Conservation (phyloP, 306 rosid genomes). For the Gillenia trifoliata region DNA sequence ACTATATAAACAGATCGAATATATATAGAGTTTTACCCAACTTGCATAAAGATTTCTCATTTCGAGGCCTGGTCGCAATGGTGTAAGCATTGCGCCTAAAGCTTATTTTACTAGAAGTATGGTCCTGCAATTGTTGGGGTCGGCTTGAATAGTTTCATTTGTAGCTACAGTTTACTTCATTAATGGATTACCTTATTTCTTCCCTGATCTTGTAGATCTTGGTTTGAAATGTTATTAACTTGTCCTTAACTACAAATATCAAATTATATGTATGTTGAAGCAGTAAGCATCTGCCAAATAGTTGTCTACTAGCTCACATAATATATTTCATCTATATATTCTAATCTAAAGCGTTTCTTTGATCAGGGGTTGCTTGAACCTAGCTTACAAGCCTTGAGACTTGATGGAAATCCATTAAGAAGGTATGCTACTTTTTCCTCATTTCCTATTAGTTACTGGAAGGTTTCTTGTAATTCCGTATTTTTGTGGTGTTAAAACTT, state of each 20-base stretch:
- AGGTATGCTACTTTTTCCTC: conserved; percentile 38
- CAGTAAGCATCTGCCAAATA: background rate
- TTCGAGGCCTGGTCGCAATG: background rate
- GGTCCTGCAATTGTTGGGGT: conserved; percentile 3
- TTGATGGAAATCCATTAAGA: conserved; percentile 93
- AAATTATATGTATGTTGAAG: background rate
- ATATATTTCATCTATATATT: conserved; percentile 3
- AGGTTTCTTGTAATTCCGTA: background rate
- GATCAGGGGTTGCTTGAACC: conserved; percentile 85
- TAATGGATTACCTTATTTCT: background rate
- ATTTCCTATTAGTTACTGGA: background rate
- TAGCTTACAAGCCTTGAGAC: conserved; percentile 67
- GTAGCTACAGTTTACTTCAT: background rate
- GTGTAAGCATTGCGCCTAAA: too few relatives aligned
- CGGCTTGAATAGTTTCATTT: background rate
- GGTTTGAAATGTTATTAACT: background rate
- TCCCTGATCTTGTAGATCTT: background rate
- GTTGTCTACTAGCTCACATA: background rate
- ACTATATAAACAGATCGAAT: background rate
- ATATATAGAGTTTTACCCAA: background rate
- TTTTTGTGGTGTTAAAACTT: background rate
- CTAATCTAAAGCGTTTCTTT: conserved; percentile 9
- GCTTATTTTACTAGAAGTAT: background rate
- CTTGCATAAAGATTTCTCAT: background rate
- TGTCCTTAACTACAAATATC: background rate